phyloP scores from a whole-genome alignment of 164 flowering plant species.

The Amborella trichopoda region DNA sequence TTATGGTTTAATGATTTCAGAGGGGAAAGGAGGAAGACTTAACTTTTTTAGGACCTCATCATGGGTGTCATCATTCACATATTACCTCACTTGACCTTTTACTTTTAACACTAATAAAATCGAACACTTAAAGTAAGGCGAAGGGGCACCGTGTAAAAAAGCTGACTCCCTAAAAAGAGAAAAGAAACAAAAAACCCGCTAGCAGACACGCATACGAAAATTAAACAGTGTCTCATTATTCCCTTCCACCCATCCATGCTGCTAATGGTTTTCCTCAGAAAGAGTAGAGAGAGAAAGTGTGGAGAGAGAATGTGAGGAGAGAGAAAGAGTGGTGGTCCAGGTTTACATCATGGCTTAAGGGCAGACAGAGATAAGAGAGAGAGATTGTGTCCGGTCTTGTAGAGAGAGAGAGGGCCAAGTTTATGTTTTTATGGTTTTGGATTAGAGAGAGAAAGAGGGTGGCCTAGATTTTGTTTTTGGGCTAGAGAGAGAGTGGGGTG shows the following conservation, averaged over 20 bases:
- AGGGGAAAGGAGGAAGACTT: no score
- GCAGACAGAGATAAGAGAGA: no score
- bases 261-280: not conserved
- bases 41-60: not conserved
- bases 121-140: not conserved
- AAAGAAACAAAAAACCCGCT: not conserved
- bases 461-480: no score
- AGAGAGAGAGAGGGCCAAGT: no score
- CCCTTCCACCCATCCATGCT: not conserved
- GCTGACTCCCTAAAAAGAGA: slow-evolving; percentile 1
- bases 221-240: not conserved
- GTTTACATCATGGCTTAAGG: no score
- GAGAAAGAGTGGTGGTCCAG: no score
- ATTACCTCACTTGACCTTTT: slow-evolving; percentile 2
- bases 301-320: no score
- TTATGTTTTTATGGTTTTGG: no score
- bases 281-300: not conserved
- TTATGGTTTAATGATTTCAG: no score
- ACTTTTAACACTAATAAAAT: not conserved
- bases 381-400: no score
- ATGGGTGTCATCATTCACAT: not conserved
- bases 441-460: no score
- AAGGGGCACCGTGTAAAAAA: not conserved
- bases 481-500: no score
- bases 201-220: not conserved